Conservation (phyloP, 2,329 filamentous ascomycete genomes). For the Verticillium nubilum region DNA sequence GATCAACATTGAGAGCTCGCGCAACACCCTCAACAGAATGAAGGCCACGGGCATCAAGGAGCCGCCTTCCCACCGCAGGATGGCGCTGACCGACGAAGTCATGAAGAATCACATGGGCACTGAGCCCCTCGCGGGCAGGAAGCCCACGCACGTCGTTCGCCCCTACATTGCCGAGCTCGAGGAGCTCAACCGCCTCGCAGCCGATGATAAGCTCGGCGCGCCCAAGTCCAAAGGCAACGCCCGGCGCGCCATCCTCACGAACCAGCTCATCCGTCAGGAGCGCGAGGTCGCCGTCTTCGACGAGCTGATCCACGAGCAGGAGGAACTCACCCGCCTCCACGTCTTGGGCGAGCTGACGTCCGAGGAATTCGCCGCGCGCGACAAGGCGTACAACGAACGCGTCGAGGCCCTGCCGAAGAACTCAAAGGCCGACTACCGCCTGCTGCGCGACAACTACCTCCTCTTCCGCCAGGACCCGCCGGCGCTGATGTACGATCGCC, state of each 20-base stretch:
- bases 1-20: constrained; percentile 42
- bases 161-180: constrained; percentile 36
- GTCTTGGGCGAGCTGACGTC: constrained; percentile 10
- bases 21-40: constrained; percentile 41
- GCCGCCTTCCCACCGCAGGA: constrained; percentile 43
- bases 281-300: constrained; percentile 18
- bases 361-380: constrained; percentile 19
- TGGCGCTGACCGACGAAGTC: constrained; percentile 19
- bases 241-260: constrained; percentile 22
- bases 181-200: constrained; percentile 25
- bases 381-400: constrained; percentile 27
- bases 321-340: constrained; percentile 18
- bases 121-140: constrained; percentile 18
- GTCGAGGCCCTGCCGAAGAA: constrained; percentile 27
- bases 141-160: constrained; percentile 26
- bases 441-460: constrained; percentile 48
- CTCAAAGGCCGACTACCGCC: constrained; percentile 27
- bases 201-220: constrained; percentile 7
- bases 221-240: constrained; percentile 2
- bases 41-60: constrained; percentile 29
- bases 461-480: constrained; percentile 43
- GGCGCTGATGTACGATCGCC: constrained; percentile 61
- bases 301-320: constrained; percentile 26
- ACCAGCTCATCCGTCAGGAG: constrained; percentile 18
- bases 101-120: constrained; percentile 8